These are phyloP conservation scores for Trichoderma asperelloides DNA, from an alignment of 495 filamentous ascomycete genomes.

Conservation along the genomic window DNA sequence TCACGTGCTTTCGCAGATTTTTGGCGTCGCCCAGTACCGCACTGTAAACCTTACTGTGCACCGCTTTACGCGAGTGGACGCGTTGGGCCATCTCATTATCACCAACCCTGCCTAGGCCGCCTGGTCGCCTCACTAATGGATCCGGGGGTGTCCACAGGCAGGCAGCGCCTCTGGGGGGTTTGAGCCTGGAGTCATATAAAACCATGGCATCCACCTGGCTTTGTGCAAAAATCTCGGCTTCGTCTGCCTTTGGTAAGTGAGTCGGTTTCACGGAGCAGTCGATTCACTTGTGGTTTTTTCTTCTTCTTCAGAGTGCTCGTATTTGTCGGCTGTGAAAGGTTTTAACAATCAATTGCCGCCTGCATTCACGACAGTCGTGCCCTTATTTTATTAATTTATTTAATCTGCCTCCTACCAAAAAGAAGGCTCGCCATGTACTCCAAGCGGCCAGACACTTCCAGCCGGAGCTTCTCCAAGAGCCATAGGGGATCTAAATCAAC, in stretches of 20 bases:
- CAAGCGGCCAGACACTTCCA: slow-evolving; percentile 29
- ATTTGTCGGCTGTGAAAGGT: neutral
- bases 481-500: slow-evolving; percentile 31
- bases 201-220: neutral
- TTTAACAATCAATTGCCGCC: neutral
- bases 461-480: slow-evolving; percentile 37
- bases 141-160: slow-evolving; percentile 1
- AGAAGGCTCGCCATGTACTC: slow-evolving; percentile 30
- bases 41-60: neutral
- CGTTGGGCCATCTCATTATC: slow-evolving; percentile 2
- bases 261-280: neutral
- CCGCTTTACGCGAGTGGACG: slow-evolving; percentile 1
- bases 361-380: neutral
- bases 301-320: neutral
- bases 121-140: slow-evolving; percentile 5
- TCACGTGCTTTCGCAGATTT: slow-evolving; percentile 10
- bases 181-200: neutral
- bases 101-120: slow-evolving; percentile 7
- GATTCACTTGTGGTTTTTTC: neutral
- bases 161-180: neutral
- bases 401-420: neutral
- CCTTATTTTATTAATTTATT: neutral
- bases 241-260: neutral
- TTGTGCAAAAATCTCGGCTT: neutral
- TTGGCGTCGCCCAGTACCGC: neutral